Percentiles rank a stretch among this genome's conserved stretches.
Conservation (phyloP, 345 rosid species). For the Eucalyptus curtisii region DNA sequence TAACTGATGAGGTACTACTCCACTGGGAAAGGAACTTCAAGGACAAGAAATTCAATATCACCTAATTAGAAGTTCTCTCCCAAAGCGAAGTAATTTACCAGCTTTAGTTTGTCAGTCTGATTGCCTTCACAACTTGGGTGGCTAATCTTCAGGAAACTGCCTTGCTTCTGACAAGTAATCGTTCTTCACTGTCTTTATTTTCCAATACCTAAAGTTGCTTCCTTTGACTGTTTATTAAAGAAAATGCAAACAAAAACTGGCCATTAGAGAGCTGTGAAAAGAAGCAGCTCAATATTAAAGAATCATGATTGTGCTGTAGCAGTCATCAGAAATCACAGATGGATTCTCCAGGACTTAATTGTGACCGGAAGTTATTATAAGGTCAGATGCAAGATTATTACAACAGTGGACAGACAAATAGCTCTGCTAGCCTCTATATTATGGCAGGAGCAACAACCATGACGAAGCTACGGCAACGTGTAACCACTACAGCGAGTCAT, state of each 20-base stretch:
- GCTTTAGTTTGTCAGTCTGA: not conserved
- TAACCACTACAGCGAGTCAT: not conserved
- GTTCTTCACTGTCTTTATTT: not conserved
- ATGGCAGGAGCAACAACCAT: not conserved
- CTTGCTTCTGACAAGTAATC: not conserved
- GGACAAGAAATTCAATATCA: not conserved
- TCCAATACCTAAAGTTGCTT: not conserved
- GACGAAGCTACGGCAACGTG: not conserved
- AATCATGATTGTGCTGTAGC: not conserved
- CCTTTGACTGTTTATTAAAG: not conserved
- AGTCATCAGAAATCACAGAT: not conserved
- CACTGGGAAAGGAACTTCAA: not conserved
- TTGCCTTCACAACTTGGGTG: not conserved
- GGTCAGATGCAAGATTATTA: not conserved
- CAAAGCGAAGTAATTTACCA: not conserved
- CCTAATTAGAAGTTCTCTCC: not conserved
- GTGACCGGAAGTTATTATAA: not conserved
- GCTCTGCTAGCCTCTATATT: not conserved
- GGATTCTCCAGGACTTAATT: not conserved
- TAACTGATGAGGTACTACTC: not conserved
- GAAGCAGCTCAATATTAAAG: not conserved
- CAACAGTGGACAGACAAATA: not conserved
- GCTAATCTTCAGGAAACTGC: not conserved
- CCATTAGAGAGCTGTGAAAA: not conserved
- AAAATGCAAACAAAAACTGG: not conserved